A percentile compares a stretch with the other conserved stretches of the same genome.
Conservation (phyloP, 495 filamentous ascomycete species). For the Darksidea phi region DNA sequence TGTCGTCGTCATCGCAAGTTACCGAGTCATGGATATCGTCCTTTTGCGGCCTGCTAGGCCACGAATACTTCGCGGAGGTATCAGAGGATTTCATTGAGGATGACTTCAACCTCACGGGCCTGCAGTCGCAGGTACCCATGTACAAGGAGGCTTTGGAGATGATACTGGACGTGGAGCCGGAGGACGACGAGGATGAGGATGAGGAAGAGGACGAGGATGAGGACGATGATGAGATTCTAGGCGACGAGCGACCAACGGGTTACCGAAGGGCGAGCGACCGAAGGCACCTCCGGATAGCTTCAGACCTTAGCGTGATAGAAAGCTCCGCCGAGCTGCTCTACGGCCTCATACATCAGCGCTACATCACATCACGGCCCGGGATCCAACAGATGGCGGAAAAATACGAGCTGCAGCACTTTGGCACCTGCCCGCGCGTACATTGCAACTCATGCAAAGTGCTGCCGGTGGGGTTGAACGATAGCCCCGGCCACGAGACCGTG, state of each 20-base stretch:
- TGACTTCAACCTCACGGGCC: slow-evolving; percentile 96
- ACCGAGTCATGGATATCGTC: slow-evolving; percentile 97
- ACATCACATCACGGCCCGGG: slow-evolving; percentile 94
- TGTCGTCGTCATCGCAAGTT: slow-evolving; percentile 72
- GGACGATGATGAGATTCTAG: slow-evolving; percentile 54
- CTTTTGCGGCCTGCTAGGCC: slow-evolving; percentile 90
- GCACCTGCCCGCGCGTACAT: slow-evolving; percentile 83
- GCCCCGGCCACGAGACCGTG: slow-evolving; percentile 93
- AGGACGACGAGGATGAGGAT: slow-evolving; percentile 81
- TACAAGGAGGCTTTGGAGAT: slow-evolving; percentile 97
- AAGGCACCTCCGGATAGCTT: slow-evolving; percentile 81
- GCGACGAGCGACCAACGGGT: slow-evolving; percentile 44
- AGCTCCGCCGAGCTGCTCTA: slow-evolving; percentile 96
- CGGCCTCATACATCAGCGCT: slow-evolving; percentile 96
- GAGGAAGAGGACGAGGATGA: slow-evolving; percentile 73
- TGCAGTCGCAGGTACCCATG: slow-evolving; percentile 95
- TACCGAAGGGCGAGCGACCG: slow-evolving; percentile 64
- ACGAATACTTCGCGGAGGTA: slow-evolving; percentile 98
- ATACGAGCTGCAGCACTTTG: slow-evolving; percentile 94
- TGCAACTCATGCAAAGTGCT: slow-evolving; percentile 86
- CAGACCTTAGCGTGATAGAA: slow-evolving; percentile 91
- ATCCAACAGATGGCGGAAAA: slow-evolving; percentile 99
- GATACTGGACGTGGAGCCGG: slow-evolving; percentile 97
- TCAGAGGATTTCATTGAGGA: slow-evolving; percentile 99
- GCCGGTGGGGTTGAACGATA: slow-evolving; percentile 89